A percentile compares a stretch with the other conserved stretches of the same genome.
Conservation (phyloP, 306 rosid species). For the Erythrophleum fordii region DNA sequence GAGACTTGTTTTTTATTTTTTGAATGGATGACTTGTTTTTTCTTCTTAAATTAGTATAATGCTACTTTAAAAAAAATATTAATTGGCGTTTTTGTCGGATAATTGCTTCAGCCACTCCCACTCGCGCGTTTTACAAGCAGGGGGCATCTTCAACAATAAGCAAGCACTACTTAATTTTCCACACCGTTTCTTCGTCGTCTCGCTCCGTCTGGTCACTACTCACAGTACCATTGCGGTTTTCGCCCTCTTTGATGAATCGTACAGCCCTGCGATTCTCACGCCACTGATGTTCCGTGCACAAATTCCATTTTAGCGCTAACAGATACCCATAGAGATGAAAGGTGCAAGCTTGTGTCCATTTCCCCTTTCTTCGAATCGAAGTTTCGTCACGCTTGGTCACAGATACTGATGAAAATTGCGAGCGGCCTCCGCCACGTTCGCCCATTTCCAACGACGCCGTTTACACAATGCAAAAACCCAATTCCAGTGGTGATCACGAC, state of each 20-base stretch:
- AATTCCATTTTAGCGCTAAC: background rate
- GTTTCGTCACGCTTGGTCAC: background rate
- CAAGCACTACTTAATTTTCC: background rate
- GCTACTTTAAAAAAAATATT: too few relatives aligned
- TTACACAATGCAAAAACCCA: conserved; percentile 46
- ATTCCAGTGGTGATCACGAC: conserved; percentile 25
- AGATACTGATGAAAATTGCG: background rate
- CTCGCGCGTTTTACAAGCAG: conserved; percentile 1
- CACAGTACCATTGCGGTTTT: background rate
- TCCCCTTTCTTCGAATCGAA: conserved; percentile 9
- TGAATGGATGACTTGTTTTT: too few relatives aligned
- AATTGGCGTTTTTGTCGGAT: background rate
- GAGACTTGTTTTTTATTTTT: too few relatives aligned
- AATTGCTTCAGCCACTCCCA: background rate
- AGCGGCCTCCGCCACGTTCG: background rate
- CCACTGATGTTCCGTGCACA: background rate
- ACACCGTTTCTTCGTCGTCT: background rate
- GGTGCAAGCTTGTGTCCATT: background rate
- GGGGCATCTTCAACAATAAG: background rate
- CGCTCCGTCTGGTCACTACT: background rate
- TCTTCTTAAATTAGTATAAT: too few relatives aligned
- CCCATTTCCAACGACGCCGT: background rate
- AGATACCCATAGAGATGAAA: background rate
- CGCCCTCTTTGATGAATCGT: too few relatives aligned
- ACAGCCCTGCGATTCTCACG: background rate